A percentile compares a stretch with the other conserved stretches of the same genome.
These are phyloP conservation scores for Barbatosphaeria neglecta DNA, from an alignment of 495 filamentous ascomycete species.

Conservation along the genomic window DNA sequence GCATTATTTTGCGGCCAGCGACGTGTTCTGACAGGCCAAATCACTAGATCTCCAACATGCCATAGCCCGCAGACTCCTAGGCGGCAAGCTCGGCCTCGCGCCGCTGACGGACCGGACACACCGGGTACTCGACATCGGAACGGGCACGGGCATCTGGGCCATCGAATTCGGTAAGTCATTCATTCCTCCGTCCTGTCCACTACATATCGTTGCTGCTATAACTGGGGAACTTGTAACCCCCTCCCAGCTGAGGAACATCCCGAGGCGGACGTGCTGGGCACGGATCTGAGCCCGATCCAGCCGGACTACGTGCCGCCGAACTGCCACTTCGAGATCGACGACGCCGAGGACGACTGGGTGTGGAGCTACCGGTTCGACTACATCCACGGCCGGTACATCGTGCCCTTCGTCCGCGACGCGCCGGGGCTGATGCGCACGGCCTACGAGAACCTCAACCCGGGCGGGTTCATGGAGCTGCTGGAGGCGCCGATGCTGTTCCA, in stretches of 20 bases:
- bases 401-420: slow-evolving; percentile 34
- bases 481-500: slow-evolving; percentile 33
- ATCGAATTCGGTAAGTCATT: slow-evolving; percentile 13
- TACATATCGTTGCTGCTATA: too few species aligned
- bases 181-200: neutral
- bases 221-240: too few species aligned
- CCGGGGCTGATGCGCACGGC: slow-evolving; percentile 8
- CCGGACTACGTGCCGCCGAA: slow-evolving; percentile 18
- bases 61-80: slow-evolving; percentile 25
- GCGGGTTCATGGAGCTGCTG: slow-evolving; percentile 45
- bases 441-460: slow-evolving; percentile 34
- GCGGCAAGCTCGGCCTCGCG: slow-evolving; percentile 23
- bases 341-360: slow-evolving; percentile 20
- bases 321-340: slow-evolving; percentile 24
- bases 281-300: slow-evolving; percentile 35
- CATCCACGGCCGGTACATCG: slow-evolving; percentile 31
- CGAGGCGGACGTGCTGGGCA: slow-evolving; percentile 21
- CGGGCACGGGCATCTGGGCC: slow-evolving; percentile 21
- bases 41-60: slow-evolving; percentile 33
- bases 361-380: slow-evolving; percentile 16
- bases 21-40: too few species aligned
- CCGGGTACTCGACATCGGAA: slow-evolving; percentile 29
- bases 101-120: slow-evolving; percentile 21
- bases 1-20: too few species aligned
- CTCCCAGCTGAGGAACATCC: slow-evolving; percentile 2